These are phyloP conservation scores for Guyanaporus albipodus DNA, from an alignment of 768 basidiomycete genomes.

Conservation along the genomic window DNA sequence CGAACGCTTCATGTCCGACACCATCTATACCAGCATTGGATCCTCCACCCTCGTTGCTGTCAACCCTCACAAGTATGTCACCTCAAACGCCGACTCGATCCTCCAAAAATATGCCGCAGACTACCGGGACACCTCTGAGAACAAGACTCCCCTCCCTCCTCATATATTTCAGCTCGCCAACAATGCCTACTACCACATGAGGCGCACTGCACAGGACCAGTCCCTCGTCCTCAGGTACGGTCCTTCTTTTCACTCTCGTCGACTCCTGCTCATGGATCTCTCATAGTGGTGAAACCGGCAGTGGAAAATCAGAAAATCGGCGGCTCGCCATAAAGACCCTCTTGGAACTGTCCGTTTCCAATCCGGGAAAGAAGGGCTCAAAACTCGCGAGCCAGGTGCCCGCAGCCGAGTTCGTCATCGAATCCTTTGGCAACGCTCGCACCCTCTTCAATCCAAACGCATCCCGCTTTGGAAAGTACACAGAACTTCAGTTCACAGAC, in stretches of 20 bases:
- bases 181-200: slow-evolving; percentile 95
- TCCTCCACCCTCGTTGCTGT: slow-evolving; percentile 74
- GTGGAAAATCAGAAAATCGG: slow-evolving; percentile 90
- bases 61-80: slow-evolving; percentile 90
- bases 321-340: slow-evolving; percentile 89
- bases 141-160: slow-evolving; percentile 62
- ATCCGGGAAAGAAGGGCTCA: slow-evolving; percentile 89
- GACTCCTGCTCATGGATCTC: neutral
- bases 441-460: slow-evolving; percentile 93
- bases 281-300: slow-evolving; percentile 82
- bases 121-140: slow-evolving; percentile 69
- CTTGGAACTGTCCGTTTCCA: slow-evolving; percentile 84
- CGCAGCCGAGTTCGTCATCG: slow-evolving; percentile 92
- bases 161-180: slow-evolving; percentile 92
- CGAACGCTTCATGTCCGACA: slow-evolving; percentile 82
- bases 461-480: slow-evolving; percentile 96
- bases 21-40: slow-evolving; percentile 73
- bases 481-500: slow-evolving; percentile 94
- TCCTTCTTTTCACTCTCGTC: neutral
- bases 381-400: slow-evolving; percentile 86
- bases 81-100: slow-evolving; percentile 78
- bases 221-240: slow-evolving; percentile 78
- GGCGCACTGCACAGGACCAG: slow-evolving; percentile 90
- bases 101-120: slow-evolving; percentile 84
- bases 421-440: slow-evolving; percentile 90